Conservation (phyloP, 2,329 filamentous ascomycete species). For the Monilinia polystroma region DNA sequence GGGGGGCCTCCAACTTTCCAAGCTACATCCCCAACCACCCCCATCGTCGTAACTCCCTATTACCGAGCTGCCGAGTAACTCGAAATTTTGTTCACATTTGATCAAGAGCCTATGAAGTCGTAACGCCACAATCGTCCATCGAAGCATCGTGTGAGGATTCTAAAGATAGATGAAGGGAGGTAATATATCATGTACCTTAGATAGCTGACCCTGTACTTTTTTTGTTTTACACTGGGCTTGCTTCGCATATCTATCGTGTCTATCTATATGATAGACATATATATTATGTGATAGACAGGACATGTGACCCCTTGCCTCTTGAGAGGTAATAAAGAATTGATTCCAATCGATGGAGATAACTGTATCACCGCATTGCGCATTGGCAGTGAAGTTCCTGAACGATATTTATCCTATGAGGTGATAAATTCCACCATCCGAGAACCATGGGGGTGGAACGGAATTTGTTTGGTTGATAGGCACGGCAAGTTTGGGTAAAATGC, state of each 20-base stretch:
- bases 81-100: slow-evolving; percentile 1
- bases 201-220: not conserved
- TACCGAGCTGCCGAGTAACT: slow-evolving; percentile 14
- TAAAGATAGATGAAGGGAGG: slow-evolving; percentile 1
- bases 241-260: slow-evolving; percentile 4
- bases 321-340: not conserved
- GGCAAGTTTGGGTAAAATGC: not conserved
- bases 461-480: not conserved
- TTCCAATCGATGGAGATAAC: slow-evolving; percentile 1
- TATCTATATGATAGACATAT: slow-evolving; percentile 1
- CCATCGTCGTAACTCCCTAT: not conserved
- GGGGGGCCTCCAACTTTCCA: not conserved
- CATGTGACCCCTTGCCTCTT: not conserved
- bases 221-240: not conserved
- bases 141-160: not conserved
- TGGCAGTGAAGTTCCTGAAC: not conserved
- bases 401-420: not conserved
- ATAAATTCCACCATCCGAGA: not conserved
- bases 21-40: slow-evolving; percentile 3
- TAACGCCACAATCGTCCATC: slow-evolving; percentile 3
- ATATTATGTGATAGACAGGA: slow-evolving; percentile 5
- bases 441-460: not conserved
- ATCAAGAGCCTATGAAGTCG: not conserved
- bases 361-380: not conserved
- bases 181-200: slow-evolving; percentile 6